Evolutionary conservation across 495 filamentous ascomycete genomes (phyloP).

Genomic region (Penicillium longicatenatum): DNA sequence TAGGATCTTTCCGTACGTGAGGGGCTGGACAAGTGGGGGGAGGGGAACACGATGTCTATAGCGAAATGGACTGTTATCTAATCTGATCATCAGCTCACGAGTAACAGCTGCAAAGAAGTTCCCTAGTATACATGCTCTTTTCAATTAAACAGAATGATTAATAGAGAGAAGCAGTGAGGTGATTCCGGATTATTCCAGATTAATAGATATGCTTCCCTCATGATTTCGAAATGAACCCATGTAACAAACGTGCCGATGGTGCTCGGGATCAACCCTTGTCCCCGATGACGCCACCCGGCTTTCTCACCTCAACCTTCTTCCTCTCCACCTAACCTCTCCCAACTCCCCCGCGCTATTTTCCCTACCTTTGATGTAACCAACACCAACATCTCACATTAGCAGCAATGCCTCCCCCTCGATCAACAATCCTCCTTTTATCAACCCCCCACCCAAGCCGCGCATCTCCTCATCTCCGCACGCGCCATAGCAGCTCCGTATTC

Average conservation of each 20-base stretch:
- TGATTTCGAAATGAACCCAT: neutral
- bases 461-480: conserved; percentile 5
- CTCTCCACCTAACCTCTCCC: conserved; percentile 15
- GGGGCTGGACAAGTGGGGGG: neutral
- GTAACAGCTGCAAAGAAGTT: neutral
- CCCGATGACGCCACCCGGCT: conserved; percentile 23
- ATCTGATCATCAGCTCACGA: conserved; percentile 29
- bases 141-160: neutral
- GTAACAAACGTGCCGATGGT: neutral
- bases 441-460: neutral
- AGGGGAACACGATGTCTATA: neutral
- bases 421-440: conserved; percentile 8
- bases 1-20: neutral
- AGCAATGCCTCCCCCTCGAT: conserved; percentile 25
- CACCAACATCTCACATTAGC: neutral
- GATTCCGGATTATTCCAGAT: too few relatives aligned
- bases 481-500: conserved; percentile 3
- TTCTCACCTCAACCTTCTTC: conserved; percentile 16
- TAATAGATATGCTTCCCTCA: neutral
- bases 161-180: neutral
- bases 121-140: neutral
- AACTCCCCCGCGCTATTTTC: conserved; percentile 1
- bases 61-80: conserved; percentile 22
- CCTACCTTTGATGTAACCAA: conserved; percentile 1
- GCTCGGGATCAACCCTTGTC: neutral